Base-by-base conservation (phyloP, 1,284 basidiomycete genomes). In the Microbotryum intermedium region DNA sequence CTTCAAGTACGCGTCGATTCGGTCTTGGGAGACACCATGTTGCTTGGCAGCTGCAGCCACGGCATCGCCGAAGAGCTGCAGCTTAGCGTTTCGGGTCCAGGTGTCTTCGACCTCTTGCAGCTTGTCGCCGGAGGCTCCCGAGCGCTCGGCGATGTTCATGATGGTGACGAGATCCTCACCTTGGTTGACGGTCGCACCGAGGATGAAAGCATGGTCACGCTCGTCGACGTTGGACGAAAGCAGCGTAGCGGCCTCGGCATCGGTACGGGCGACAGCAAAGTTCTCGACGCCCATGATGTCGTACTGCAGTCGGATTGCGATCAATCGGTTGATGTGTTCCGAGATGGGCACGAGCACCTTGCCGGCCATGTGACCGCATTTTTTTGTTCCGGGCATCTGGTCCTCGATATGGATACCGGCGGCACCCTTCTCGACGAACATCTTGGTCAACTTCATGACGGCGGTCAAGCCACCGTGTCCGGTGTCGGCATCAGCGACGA, bases 181-280 rank as follows among this genome's bases (percentile, higher is more conserved):
- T 52, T 73, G 67, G 11, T 87, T 74, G 76, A 95, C 93, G 52
- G 92, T 94, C 58, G 83, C 83, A 49, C 94, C 94, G 42, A 97
- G 84, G 74, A 98, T 93, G 81, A 97, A 98, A 34, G 90, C 77
- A 72, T 98, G 94, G 79, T 98, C 94, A 45, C 94, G 87, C 71
- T 87, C 84, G 76, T 98, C 95, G 65, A 98, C 90, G 78, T 97
- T 97, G 71, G 89, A 86, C 55, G 92, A 90, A 79, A 98, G 90
- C 68, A 98, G 83, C 2, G 93, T 97, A 4, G 94, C 94, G 9
- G 94, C 93, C 76, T 97, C 85, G 11, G 84, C 85, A 74, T 87
- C 85, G 54, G 85, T 88, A 61, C 85, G 81, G 9, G 84, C 84
- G 61, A 88, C 80, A 69, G 85, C 83, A 64, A 87, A 80, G 77